Percentiles rank a stretch among this genome's conserved stretches.
These are phyloP conservation scores for Tolypocladium tundrense DNA, from an alignment of 2,329 filamentous ascomycete species.

Conservation along the genomic window DNA sequence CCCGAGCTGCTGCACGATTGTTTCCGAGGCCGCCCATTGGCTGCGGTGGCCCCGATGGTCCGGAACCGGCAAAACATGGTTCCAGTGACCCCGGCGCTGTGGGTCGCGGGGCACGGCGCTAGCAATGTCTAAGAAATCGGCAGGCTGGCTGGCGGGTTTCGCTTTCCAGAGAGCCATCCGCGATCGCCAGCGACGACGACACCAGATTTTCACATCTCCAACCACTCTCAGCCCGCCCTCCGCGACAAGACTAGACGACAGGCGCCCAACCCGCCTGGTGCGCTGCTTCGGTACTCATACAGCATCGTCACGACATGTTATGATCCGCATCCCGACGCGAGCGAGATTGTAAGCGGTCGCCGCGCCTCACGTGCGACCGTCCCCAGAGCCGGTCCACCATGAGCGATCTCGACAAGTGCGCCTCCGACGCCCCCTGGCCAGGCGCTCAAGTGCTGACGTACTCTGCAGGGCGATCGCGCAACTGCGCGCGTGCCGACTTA, in stretches of 20 bases:
- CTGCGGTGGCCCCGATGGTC: not conserved
- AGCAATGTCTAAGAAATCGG: not conserved
- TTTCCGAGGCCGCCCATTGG: constrained; percentile 9
- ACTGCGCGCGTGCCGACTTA: constrained; percentile 88
- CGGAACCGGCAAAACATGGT: constrained; percentile 8
- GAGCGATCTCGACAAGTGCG: constrained; percentile 89
- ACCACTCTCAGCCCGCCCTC: not conserved
- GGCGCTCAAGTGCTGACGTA: constrained; percentile 1
- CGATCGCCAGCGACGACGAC: not conserved
- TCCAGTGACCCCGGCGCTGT: constrained; percentile 1
- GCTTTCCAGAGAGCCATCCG: not conserved
- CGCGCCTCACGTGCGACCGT: constrained; percentile 10
- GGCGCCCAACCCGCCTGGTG: not conserved
- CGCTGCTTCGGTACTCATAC: not conserved
- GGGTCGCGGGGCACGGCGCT: not conserved
- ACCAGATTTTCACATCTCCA: not conserved
- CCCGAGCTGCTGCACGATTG: constrained; percentile 2
- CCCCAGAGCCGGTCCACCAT: constrained; percentile 36
- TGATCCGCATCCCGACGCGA: constrained; percentile 7
- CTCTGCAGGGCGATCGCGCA: constrained; percentile 75
- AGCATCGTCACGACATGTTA: constrained; percentile 14
- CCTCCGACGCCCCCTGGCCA: not conserved
- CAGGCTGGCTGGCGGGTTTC: not conserved
- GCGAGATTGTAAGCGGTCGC: constrained; percentile 10
- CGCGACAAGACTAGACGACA: not conserved